phyloP scores from a whole-genome alignment of 805 yeast genomes.

The Kregervanrija fluxuum region DNA sequence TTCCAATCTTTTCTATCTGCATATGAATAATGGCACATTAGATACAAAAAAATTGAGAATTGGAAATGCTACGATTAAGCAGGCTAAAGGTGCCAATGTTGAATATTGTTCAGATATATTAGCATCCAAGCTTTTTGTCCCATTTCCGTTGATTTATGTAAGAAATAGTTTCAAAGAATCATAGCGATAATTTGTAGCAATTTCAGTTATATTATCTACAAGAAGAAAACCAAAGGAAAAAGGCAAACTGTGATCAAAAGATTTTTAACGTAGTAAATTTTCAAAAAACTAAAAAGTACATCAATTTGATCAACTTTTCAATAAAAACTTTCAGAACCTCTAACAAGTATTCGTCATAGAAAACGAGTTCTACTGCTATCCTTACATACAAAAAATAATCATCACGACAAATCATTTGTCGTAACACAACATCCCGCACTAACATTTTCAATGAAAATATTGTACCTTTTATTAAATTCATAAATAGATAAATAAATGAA shows the following conservation, averaged over 20 bases:
- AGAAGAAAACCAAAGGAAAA: neutral
- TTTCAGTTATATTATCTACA: neutral
- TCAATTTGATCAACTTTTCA: neutral
- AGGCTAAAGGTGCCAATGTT: conserved; percentile 52
- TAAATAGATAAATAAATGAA: too few relatives aligned
- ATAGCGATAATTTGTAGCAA: neutral
- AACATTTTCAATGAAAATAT: too few relatives aligned
- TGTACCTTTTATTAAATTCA: too few relatives aligned
- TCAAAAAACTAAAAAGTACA: neutral
- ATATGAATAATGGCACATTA: conserved; percentile 50
- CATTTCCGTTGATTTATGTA: conserved; percentile 28
- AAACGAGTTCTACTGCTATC: too few relatives aligned
- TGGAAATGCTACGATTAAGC: conserved; percentile 52
- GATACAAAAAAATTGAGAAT: conserved; percentile 50
- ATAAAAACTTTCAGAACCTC: too few relatives aligned
- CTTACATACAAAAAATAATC: too few relatives aligned
- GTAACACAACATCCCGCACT: too few relatives aligned
- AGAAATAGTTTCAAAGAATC: conserved; percentile 7
- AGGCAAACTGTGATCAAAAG: too few relatives aligned
- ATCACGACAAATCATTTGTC: too few relatives aligned
- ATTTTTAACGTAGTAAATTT: neutral
- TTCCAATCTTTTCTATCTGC: conserved; percentile 33
- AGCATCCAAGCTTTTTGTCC: conserved; percentile 43
- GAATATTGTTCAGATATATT: conserved; percentile 40
- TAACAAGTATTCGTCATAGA: too few relatives aligned